Evolutionary conservation across 2,329 filamentous ascomycete genomes (phyloP).

Genomic region (Herpotrichia juniperi): DNA sequence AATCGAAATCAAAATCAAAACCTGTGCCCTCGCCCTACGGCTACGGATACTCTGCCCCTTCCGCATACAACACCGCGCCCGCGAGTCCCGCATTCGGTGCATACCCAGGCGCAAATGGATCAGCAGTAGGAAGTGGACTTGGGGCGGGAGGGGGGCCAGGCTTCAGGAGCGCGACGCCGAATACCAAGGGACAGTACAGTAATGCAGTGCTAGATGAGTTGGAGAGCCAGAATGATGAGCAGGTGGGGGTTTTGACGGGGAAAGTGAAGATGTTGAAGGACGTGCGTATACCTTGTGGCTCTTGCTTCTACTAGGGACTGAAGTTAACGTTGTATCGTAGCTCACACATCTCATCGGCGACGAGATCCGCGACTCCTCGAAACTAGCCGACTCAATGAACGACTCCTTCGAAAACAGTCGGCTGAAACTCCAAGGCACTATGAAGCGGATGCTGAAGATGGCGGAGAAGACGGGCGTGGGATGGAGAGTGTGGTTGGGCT

Average conservation of each 20-base stretch:
- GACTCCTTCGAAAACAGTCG: slow-evolving; percentile 88
- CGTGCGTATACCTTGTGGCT: slow-evolving; percentile 64
- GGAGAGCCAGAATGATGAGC: slow-evolving; percentile 91
- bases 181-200: slow-evolving; percentile 82
- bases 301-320: too few relatives aligned
- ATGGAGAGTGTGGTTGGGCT: slow-evolving; percentile 92
- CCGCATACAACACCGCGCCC: slow-evolving; percentile 1
- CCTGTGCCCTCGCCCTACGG: slow-evolving; percentile 19
- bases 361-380: slow-evolving; percentile 89
- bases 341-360: slow-evolving; percentile 93
- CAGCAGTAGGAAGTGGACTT: slow-evolving; percentile 10
- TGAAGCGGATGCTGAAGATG: slow-evolving; percentile 98
- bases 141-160: slow-evolving; percentile 2
- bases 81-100: slow-evolving; percentile 35
- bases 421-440: slow-evolving; percentile 81
- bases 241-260: slow-evolving; percentile 87
- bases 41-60: slow-evolving; percentile 25
- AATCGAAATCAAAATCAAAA: slow-evolving; percentile 31
- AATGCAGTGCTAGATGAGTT: slow-evolving; percentile 90
- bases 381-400: slow-evolving; percentile 94
- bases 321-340: slow-evolving; percentile 51
- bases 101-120: slow-evolving; percentile 35
- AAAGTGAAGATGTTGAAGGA: slow-evolving; percentile 91
- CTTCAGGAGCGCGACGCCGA: slow-evolving; percentile 53
- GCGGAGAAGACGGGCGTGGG: slow-evolving; percentile 91